A percentile compares a stretch with the other conserved stretches of the same genome.
Evolutionary conservation across 768 basidiomycete species (phyloP).

Genomic region (Lactifluus piperatus): DNA sequence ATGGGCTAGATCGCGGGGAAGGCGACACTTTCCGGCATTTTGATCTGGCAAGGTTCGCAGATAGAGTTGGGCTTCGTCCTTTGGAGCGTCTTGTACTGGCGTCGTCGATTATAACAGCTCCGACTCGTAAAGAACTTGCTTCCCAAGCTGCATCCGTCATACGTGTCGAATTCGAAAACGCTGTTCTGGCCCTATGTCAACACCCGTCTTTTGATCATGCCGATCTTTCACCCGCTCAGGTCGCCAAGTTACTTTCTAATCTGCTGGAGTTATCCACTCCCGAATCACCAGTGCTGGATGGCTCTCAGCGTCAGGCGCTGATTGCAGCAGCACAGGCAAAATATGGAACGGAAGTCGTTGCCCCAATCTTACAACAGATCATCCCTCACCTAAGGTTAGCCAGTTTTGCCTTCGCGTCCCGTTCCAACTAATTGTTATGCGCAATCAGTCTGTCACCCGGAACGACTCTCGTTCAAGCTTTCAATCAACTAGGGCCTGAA

Average conservation of each 20-base stretch:
- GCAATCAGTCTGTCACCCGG: conserved; percentile 49
- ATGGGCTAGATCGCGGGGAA: conserved; percentile 83
- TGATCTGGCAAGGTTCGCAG: conserved; percentile 73
- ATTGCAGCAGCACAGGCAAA: conserved; percentile 69
- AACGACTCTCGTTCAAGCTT: conserved; percentile 62
- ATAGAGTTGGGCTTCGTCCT: conserved; percentile 71
- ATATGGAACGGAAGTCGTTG: conserved; percentile 68
- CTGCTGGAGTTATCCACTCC: conserved; percentile 61
- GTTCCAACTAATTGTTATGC: conserved; percentile 15
- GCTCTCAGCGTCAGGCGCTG: conserved; percentile 64
- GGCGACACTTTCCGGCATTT: conserved; percentile 78
- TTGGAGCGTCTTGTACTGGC: conserved; percentile 74
- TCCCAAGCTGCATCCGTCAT: conserved; percentile 57
- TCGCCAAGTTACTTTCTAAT: conserved; percentile 74
- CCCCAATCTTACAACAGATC: conserved; percentile 65
- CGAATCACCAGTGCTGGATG: conserved; percentile 65
- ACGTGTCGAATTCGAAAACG: conserved; percentile 72
- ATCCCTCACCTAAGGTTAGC: conserved; percentile 64
- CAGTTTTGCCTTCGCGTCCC: conserved; percentile 14
- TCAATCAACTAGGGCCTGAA: conserved; percentile 73
- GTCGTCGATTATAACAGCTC: conserved; percentile 60
- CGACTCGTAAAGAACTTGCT: conserved; percentile 51
- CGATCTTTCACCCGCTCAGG: conserved; percentile 63
- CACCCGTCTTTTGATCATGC: conserved; percentile 77
- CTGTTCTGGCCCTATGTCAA: conserved; percentile 65